These are phyloP conservation scores for Fusarium sp. DNA, from an alignment of 2,329 filamentous ascomycete species.

Conservation along the genomic window DNA sequence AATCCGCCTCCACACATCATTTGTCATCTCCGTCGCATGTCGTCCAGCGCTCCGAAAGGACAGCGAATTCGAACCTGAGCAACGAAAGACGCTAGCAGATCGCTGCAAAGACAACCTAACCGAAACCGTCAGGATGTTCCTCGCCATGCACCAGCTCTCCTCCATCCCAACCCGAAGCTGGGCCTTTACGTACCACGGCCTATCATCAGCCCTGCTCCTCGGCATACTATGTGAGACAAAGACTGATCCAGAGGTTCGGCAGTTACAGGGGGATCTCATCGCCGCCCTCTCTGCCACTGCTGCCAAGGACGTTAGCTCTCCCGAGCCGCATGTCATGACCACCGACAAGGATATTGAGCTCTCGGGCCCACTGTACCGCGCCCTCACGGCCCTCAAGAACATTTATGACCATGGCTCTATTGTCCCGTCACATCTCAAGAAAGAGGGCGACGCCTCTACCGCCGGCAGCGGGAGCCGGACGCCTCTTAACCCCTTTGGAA, in stretches of 20 bases:
- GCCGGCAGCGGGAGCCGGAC: constrained; percentile 57
- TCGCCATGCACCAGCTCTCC: constrained; percentile 73
- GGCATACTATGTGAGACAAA: constrained; percentile 71
- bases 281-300: constrained; percentile 69
- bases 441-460: constrained; percentile 57
- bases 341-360: constrained; percentile 69
- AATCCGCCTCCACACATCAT: constrained; percentile 70
- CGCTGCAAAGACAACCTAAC: constrained; percentile 69
- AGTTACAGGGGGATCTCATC: constrained; percentile 70
- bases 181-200: constrained; percentile 73
- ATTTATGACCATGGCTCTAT: constrained; percentile 72
- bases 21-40: constrained; percentile 71
- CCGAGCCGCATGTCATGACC: constrained; percentile 60
- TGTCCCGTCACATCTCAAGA: constrained; percentile 58
- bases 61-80: constrained; percentile 57
- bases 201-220: constrained; percentile 70
- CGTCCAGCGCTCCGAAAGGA: constrained; percentile 67
- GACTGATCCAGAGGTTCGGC: constrained; percentile 67
- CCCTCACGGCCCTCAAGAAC: constrained; percentile 67
- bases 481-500: constrained; percentile 46
- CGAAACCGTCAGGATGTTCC: constrained; percentile 73
- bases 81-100: constrained; percentile 64
- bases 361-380: constrained; percentile 67
- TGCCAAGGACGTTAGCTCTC: constrained; percentile 66
- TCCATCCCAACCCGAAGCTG: constrained; percentile 72